Percentiles rank a stretch among this genome's conserved stretches.
Conservation (phyloP, 1,139 yeast genomes). For the Saccharomyces hybrid region DNA sequence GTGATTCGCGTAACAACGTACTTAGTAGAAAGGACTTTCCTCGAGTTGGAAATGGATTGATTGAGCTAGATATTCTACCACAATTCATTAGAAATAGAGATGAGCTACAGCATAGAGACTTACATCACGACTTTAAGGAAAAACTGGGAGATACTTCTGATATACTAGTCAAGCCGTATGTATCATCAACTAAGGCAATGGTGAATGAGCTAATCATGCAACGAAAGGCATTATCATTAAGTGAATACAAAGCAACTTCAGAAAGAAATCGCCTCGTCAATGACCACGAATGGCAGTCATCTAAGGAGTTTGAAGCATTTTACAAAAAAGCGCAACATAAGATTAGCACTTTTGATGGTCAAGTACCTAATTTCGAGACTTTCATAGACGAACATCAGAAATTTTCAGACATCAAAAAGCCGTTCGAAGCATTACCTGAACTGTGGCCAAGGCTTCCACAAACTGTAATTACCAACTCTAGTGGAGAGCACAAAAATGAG, state of each 20-base stretch:
- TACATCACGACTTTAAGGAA: constrained; percentile 47
- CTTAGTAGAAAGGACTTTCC: constrained; percentile 31
- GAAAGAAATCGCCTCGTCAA: constrained; percentile 8
- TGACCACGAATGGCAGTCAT: constrained; percentile 37
- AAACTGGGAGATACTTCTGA: constrained; percentile 13
- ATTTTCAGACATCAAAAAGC: constrained; percentile 14
- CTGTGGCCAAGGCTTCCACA: constrained; percentile 21
- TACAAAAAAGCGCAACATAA: constrained; percentile 29
- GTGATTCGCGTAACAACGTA: constrained; percentile 7
- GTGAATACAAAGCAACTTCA: constrained; percentile 25
- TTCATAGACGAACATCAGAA: constrained; percentile 10
- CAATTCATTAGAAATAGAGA: constrained; percentile 50
- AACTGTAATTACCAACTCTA: neutral
- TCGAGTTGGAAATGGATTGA: constrained; percentile 51
- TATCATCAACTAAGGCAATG: constrained; percentile 54
- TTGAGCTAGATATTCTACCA: constrained; percentile 66
- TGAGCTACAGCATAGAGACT: constrained; percentile 38
- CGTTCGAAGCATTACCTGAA: constrained; percentile 23
- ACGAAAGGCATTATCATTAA: constrained; percentile 38
- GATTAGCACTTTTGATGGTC: constrained; percentile 7
- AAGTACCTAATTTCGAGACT: constrained; percentile 12
- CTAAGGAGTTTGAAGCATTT: constrained; percentile 32
- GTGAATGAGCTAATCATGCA: constrained; percentile 56
- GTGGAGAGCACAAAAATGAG: neutral
- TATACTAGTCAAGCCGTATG: constrained; percentile 24